Evolutionary conservation across 2,329 filamentous ascomycete genomes (phyloP).

Genomic region (Massarina eburnea): DNA sequence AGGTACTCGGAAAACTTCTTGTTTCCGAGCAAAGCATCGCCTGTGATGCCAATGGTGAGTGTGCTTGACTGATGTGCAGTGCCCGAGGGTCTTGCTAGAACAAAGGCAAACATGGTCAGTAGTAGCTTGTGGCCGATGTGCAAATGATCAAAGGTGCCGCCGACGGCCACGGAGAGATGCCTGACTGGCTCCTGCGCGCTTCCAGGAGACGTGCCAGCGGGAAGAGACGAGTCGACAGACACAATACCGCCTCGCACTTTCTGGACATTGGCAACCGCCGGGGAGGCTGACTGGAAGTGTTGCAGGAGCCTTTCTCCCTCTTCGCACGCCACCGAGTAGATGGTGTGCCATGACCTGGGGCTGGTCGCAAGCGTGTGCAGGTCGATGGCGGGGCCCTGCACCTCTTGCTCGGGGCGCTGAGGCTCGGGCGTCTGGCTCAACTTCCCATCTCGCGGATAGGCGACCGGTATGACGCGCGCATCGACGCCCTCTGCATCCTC

Average conservation of each 20-base stretch:
- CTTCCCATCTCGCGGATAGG: conserved; percentile 53
- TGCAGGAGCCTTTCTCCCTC: conserved; percentile 61
- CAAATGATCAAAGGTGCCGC: conserved; percentile 94
- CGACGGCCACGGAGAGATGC: conserved; percentile 72
- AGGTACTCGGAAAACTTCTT: conserved; percentile 85
- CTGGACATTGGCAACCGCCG: conserved; percentile 28
- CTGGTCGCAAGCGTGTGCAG: conserved; percentile 51
- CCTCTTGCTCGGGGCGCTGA: conserved; percentile 31
- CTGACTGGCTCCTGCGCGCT: conserved; percentile 17
- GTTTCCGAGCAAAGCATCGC: conserved; percentile 79
- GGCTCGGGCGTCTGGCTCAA: conserved; percentile 20
- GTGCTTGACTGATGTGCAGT: conserved; percentile 46
- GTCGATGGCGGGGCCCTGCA: conserved; percentile 54
- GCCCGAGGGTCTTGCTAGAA: conserved; percentile 52
- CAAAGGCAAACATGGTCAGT: conserved; percentile 79
- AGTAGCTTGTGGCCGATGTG: conserved; percentile 96
- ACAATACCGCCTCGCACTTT: conserved; percentile 41
- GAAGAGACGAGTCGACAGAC: conserved; percentile 15
- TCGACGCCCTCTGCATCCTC: conserved; percentile 73
- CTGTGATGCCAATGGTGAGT: conserved; percentile 84
- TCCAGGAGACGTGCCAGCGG: conserved; percentile 5
- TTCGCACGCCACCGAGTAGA: conserved; percentile 69
- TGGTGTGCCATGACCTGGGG: conserved; percentile 61
- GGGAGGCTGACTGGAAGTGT: conserved; percentile 43
- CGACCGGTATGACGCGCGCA: conserved; percentile 71